Evolutionary conservation across 306 rosid species (phyloP).

Genomic region (Oemleria cerasiformis): DNA sequence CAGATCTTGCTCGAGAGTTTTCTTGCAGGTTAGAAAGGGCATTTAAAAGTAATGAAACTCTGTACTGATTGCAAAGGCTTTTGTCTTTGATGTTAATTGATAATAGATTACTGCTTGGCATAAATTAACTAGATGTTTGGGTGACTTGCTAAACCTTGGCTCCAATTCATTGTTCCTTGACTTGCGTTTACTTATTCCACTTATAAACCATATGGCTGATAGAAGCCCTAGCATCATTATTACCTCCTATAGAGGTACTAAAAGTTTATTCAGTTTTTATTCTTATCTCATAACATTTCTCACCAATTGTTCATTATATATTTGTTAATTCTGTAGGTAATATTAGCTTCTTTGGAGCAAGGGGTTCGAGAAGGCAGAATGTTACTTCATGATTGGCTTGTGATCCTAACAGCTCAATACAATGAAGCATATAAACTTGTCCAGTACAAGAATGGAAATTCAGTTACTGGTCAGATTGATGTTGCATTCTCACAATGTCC

Average conservation of each 20-base stretch:
- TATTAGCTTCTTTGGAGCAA: slow-evolving; percentile 88
- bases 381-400: slow-evolving; percentile 97
- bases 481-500: slow-evolving; percentile 91
- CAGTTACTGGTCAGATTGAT: slow-evolving; percentile 70
- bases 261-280: not conserved
- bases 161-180: not conserved
- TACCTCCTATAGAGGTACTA: not conserved
- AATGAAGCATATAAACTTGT: slow-evolving; percentile 71
- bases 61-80: not conserved
- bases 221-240: not conserved
- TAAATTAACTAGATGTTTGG: not conserved
- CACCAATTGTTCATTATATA: not conserved
- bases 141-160: not conserved
- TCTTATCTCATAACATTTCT: slow-evolving; percentile 16
- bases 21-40: not conserved
- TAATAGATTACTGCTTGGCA: not conserved
- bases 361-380: slow-evolving; percentile 96
- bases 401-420: slow-evolving; percentile 88
- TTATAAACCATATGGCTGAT: not conserved
- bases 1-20: not conserved
- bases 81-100: not conserved
- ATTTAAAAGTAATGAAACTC: not conserved
- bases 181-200: not conserved
- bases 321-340: slow-evolving; percentile 52
- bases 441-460: slow-evolving; percentile 62